Percentiles rank a stretch among this genome's conserved stretches.
Evolutionary conservation across 2,329 filamentous ascomycete genomes (phyloP).

Genomic region (Aspergillus fumigatiaffinis): DNA sequence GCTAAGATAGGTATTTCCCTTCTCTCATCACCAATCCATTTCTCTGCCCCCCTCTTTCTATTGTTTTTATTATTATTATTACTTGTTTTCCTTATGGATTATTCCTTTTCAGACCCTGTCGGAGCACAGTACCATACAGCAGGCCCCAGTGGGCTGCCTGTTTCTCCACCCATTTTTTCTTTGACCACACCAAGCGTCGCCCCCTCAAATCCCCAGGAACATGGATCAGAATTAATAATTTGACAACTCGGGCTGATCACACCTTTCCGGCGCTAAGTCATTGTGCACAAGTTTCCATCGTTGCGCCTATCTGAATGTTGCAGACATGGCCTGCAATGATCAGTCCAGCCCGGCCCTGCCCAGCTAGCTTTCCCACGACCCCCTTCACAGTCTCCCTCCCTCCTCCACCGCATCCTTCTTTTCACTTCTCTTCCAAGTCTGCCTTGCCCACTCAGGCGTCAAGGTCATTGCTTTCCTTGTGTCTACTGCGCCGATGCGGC

Average conservation of each 20-base stretch:
- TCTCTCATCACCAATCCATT: not conserved
- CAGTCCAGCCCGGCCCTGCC: slow-evolving; percentile 21
- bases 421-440: slow-evolving; percentile 26
- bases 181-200: not conserved
- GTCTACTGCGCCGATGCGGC: slow-evolving; percentile 23
- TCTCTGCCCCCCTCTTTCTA: slow-evolving; percentile 1
- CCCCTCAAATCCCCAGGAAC: not conserved
- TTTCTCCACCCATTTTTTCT: not conserved
- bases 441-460: slow-evolving; percentile 34
- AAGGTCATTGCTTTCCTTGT: slow-evolving; percentile 22
- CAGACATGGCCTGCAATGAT: slow-evolving; percentile 25
- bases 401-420: slow-evolving; percentile 25
- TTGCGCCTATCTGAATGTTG: slow-evolving; percentile 23
- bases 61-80: not conserved
- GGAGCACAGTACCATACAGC: not conserved
- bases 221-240: slow-evolving; percentile 11
- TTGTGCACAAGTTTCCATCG: slow-evolving; percentile 20
- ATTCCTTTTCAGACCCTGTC: not conserved
- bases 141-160: not conserved
- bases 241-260: slow-evolving; percentile 23
- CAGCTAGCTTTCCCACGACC: slow-evolving; percentile 14
- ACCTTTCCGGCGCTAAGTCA: slow-evolving; percentile 28
- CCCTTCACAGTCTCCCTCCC: slow-evolving; percentile 8
- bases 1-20: not conserved
- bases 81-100: not conserved